Evolutionary conservation across 208 protist species (phyloP).

Genomic region (Angomonas ambiguus): DNA sequence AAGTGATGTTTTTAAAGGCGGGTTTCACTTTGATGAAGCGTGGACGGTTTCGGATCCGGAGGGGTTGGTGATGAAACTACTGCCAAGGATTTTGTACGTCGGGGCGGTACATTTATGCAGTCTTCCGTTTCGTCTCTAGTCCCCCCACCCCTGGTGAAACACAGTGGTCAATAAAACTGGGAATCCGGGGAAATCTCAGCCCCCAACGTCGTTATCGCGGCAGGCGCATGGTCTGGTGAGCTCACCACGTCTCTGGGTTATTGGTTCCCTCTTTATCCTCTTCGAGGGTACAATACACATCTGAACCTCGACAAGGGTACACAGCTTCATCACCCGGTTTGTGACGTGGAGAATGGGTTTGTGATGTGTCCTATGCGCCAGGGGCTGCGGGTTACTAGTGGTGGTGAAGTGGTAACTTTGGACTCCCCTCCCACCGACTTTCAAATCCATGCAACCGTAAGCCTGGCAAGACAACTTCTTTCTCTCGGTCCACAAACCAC

Average conservation of each 20-base stretch:
- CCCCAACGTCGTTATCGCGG: conserved; percentile 17
- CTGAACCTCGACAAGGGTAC: conserved; percentile 8
- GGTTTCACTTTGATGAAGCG: conserved; percentile 17
- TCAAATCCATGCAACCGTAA: conserved; percentile 16
- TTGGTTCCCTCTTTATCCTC: conserved; percentile 18
- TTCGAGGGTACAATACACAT: conserved; percentile 32
- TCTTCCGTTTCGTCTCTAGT: conserved; percentile 13
- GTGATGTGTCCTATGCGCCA: conserved; percentile 16
- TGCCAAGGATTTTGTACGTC: conserved; percentile 15
- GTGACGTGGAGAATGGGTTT: conserved; percentile 23
- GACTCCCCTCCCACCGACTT: conserved; percentile 9
- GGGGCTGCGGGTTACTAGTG: conserved; percentile 23
- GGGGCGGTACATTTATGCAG: conserved; percentile 14
- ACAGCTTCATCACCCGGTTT: conserved; percentile 15
- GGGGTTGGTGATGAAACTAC: conserved; percentile 12
- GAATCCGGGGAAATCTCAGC: conserved; percentile 10
- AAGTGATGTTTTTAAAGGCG: background rate
- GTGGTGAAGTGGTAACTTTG: conserved; percentile 19
- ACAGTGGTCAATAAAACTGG: background rate
- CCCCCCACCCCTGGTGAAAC: background rate
- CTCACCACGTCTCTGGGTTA: conserved; percentile 20
- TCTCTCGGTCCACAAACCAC: conserved; percentile 16
- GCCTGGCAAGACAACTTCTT: conserved; percentile 10
- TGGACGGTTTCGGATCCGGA: conserved; percentile 14
- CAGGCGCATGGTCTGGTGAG: conserved; percentile 22